These are phyloP conservation scores for Fulvia fulva DNA, from an alignment of 2,329 filamentous ascomycete species.

Conservation along the genomic window DNA sequence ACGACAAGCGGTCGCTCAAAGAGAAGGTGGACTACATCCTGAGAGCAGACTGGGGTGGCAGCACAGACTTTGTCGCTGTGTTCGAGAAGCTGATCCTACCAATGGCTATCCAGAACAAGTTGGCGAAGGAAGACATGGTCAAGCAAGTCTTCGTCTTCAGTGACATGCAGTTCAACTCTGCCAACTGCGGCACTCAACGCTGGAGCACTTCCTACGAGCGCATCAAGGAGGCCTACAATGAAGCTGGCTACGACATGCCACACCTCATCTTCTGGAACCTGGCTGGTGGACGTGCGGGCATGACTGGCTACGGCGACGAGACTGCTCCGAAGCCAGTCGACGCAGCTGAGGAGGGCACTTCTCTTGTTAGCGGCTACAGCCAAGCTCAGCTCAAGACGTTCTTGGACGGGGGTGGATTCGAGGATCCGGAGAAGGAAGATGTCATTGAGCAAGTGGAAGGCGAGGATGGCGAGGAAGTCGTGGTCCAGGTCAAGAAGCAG, in stretches of 20 bases:
- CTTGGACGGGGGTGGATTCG: constrained; percentile 48
- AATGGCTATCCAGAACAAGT: constrained; percentile 48
- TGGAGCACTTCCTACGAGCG: constrained; percentile 51
- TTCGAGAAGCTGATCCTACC: constrained; percentile 54
- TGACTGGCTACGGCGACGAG: constrained; percentile 19
- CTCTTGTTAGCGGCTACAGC: constrained; percentile 54
- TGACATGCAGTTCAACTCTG: constrained; percentile 57
- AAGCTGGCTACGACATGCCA: constrained; percentile 55
- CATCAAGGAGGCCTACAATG: constrained; percentile 44
- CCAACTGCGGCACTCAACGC: constrained; percentile 17
- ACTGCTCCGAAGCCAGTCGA: constrained; percentile 49
- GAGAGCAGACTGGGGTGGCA: constrained; percentile 38
- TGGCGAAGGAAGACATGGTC: constrained; percentile 56
- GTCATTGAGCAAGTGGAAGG: constrained; percentile 28
- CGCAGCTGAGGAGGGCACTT: constrained; percentile 44
- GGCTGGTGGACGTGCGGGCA: constrained; percentile 37
- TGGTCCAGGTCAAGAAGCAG: constrained; percentile 26
- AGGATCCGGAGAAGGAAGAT: constrained; percentile 38
- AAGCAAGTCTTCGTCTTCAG: constrained; percentile 59
- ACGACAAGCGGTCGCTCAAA: constrained; percentile 35
- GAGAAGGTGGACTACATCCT: constrained; percentile 41
- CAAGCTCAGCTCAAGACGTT: constrained; percentile 58
- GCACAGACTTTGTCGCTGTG: constrained; percentile 53
- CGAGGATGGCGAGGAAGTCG: constrained; percentile 26
- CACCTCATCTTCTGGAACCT: constrained; percentile 61